These are phyloP conservation scores for Carex littledalei DNA, from an alignment of 176 grass and related monocot genomes.

Conservation along the genomic window DNA sequence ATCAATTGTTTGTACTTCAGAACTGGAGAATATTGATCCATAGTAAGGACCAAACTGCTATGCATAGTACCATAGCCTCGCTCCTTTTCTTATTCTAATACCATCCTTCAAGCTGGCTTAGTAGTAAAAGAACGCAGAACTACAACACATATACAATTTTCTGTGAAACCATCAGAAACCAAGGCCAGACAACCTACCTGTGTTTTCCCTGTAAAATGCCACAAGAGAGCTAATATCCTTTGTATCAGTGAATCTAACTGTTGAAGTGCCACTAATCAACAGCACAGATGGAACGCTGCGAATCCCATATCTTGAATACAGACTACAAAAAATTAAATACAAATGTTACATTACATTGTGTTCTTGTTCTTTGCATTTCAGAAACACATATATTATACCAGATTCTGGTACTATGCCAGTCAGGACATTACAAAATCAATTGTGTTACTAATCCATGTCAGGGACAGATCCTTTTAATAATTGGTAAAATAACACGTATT, in stretches of 20 bases:
- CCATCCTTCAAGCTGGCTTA: neutral
- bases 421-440: neutral
- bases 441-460: neutral
- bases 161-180: neutral
- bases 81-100: neutral
- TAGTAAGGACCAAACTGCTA: no score
- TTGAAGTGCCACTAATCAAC: constrained; percentile 39
- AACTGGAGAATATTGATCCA: no score
- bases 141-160: neutral
- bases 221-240: constrained; percentile 60
- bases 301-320: constrained; percentile 61
- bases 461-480: constrained; percentile 3
- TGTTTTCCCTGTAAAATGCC: constrained; percentile 52
- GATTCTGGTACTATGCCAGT: neutral
- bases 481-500: constrained; percentile 9
- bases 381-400: neutral
- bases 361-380: constrained; percentile 10
- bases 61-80: no score
- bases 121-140: neutral
- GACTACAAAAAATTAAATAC: constrained; percentile 44
- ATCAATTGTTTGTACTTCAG: no score
- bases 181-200: constrained; percentile 29
- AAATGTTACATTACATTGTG: constrained; percentile 3
- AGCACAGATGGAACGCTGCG: constrained; percentile 65
- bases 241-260: constrained; percentile 30